Evolutionary conservation across 257 asterid genomes (phyloP).

Genomic region (Primulina eburnea): DNA sequence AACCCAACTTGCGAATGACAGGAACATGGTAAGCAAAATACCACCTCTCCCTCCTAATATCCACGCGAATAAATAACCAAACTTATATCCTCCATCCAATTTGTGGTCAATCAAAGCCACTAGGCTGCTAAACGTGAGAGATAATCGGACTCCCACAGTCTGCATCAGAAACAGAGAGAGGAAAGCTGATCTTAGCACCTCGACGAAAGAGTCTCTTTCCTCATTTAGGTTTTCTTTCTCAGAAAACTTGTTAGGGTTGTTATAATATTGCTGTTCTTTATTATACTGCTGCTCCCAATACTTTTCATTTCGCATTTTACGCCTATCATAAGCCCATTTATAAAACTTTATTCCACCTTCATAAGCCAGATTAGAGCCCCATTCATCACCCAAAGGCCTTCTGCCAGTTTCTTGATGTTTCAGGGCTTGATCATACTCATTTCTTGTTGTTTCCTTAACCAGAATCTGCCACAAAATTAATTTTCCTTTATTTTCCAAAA

Average conservation of each 20-base stretch:
- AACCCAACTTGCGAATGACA: constrained; percentile 73
- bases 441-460: constrained; percentile 58
- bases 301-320: constrained; percentile 52
- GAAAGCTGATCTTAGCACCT: constrained; percentile 67
- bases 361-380: constrained; percentile 44
- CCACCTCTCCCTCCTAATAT: constrained; percentile 70
- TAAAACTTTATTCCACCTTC: constrained; percentile 51
- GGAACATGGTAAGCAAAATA: constrained; percentile 59
- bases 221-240: constrained; percentile 35
- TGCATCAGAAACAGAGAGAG: constrained; percentile 71
- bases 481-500: constrained; percentile 4
- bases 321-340: constrained; percentile 63
- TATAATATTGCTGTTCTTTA: constrained; percentile 32
- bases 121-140: constrained; percentile 64
- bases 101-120: constrained; percentile 65
- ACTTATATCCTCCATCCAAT: constrained; percentile 74
- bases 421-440: constrained; percentile 59
- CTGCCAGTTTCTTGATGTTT: constrained; percentile 34
- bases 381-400: constrained; percentile 38
- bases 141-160: constrained; percentile 54
- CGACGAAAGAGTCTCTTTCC: constrained; percentile 59
- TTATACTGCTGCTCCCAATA: constrained; percentile 38
- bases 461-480: constrained; percentile 44
- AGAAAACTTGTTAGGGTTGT: constrained; percentile 35
- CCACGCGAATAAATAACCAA: constrained; percentile 71